phyloP scores from a whole-genome alignment of 2,329 filamentous ascomycete genomes.

The Geosmithia putterillii region DNA sequence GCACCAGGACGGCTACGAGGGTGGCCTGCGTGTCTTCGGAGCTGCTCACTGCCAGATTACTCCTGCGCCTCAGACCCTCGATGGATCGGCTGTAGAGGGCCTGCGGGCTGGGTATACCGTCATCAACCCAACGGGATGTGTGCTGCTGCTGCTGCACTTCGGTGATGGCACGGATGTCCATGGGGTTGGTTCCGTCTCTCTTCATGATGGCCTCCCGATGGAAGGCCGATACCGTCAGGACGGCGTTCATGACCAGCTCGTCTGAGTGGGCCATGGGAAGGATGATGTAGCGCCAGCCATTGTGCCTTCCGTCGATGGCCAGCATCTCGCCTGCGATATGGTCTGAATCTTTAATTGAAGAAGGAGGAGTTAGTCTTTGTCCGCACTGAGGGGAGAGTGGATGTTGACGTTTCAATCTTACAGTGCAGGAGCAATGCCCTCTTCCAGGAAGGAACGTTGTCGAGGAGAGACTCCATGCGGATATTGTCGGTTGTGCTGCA shows the following conservation, averaged over 20 bases:
- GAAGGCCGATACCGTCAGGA: slow-evolving; percentile 6
- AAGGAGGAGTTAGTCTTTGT: neutral
- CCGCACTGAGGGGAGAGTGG: neutral
- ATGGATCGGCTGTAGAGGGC: slow-evolving; percentile 12
- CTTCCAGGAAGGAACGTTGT: neutral
- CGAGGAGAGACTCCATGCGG: neutral
- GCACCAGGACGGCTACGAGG: neutral
- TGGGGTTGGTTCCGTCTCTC: slow-evolving; percentile 7
- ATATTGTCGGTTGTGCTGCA: neutral
- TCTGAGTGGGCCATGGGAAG: slow-evolving; percentile 1
- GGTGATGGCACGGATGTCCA: slow-evolving; percentile 3
- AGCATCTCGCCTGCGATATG: neutral
- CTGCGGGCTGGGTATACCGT: slow-evolving; percentile 9
- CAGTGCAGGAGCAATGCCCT: neutral
- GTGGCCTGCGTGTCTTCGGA: neutral
- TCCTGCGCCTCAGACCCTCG: slow-evolving; percentile 13
- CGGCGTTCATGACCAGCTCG: neutral
- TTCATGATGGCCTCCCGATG: neutral
- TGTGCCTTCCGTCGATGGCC: neutral
- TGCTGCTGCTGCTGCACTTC: slow-evolving; percentile 3
- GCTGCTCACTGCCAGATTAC: neutral
- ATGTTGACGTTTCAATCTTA: too few relatives aligned
- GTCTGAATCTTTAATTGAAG: neutral
- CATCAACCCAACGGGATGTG: slow-evolving; percentile 10
- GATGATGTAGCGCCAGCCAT: neutral